Conservation (phyloP, 2,329 filamentous ascomycete species). For the Coleophoma cylindrospora region DNA sequence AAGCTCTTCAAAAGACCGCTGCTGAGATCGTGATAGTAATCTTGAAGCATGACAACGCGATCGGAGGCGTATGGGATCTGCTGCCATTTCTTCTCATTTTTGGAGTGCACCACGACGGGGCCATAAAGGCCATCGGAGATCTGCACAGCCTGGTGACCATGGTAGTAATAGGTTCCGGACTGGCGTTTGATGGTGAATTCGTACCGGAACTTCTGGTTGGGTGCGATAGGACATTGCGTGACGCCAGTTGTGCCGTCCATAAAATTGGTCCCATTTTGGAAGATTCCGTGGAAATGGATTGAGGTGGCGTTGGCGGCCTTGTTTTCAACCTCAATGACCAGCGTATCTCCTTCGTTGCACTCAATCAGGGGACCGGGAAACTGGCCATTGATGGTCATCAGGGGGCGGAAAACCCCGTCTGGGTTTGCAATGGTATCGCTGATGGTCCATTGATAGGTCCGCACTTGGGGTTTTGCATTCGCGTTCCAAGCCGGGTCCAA, state of each 20-base stretch:
- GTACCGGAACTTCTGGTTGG: slow-evolving; percentile 59
- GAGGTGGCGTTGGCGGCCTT: slow-evolving; percentile 56
- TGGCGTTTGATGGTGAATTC: slow-evolving; percentile 56
- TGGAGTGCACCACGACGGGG: slow-evolving; percentile 60
- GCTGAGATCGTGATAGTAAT: slow-evolving; percentile 63
- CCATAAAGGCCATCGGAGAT: slow-evolving; percentile 66
- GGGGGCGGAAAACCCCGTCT: slow-evolving; percentile 50
- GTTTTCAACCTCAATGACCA: slow-evolving; percentile 67
- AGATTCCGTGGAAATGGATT: slow-evolving; percentile 74
- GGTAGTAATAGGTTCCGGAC: slow-evolving; percentile 52
- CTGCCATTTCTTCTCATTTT: slow-evolving; percentile 43
- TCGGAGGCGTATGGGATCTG: slow-evolving; percentile 51
- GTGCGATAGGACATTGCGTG: slow-evolving; percentile 62
- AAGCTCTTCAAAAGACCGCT: slow-evolving; percentile 31
- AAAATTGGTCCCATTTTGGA: slow-evolving; percentile 65
- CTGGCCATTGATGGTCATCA: slow-evolving; percentile 69
- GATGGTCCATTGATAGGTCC: slow-evolving; percentile 58
- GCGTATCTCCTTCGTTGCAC: slow-evolving; percentile 66
- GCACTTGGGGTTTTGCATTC: slow-evolving; percentile 38
- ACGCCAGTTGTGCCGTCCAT: slow-evolving; percentile 68
- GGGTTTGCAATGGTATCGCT: slow-evolving; percentile 53
- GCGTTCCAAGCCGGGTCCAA: slow-evolving; percentile 53
- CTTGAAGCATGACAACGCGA: slow-evolving; percentile 61
- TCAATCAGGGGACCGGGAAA: slow-evolving; percentile 72
- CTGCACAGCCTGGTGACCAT: slow-evolving; percentile 60